Base-by-base conservation (phyloP, 2,329 filamentous ascomycete genomes). In the Trichoderma endophyticum region DNA sequence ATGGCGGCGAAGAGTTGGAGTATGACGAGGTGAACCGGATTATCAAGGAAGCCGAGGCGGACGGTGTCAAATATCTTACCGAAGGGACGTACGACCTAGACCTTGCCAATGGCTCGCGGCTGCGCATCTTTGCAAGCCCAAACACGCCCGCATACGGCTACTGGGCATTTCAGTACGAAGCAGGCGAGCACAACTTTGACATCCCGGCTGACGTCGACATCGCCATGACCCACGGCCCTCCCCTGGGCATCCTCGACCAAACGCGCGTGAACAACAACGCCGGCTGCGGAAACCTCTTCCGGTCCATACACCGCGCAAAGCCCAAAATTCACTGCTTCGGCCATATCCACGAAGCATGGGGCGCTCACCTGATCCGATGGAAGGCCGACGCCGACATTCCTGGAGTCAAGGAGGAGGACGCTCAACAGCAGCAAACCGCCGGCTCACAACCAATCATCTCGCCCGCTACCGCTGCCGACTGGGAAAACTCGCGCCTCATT, bases 261-360 rank as follows among this genome's bases (percentile, higher is more conserved):
- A 75, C 76, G 5, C 70, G 69, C 34, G 9, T 70, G 75, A 9
- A 73, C 71, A n/a, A 79, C 28, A 76, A 78, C 15, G 81, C 80
- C 21, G 86, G 87, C 24, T 85, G 85, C 72, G 74, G 75, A 0
- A 73, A 81, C 18, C 81, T 90, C 3, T 83, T 88, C 68, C 77
- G 76, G 0, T 85, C 87, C 0, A 76, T 89, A 0, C 80, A 82
- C 1, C 76, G 76, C 0, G 81, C 83, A 1, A 80, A 79, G 32
- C 87, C 87, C 2, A 76, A 77, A 7, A 73, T 89, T 4, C 86
- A 88, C 76, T 89, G 86, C 76, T 89, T 89, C 72, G 87, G 87
- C 0, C 88, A 89, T 73, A 85, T 89, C n/a, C 88, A 90, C 75
- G 86, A 88, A 74, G 84, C 82, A 0, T 91, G 88, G 87, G 90